Evolutionary conservation across 2,329 filamentous ascomycete genomes (phyloP), one percentile per base, ranked within the genome.

Genomic region (Ascochyta pisi): DNA sequence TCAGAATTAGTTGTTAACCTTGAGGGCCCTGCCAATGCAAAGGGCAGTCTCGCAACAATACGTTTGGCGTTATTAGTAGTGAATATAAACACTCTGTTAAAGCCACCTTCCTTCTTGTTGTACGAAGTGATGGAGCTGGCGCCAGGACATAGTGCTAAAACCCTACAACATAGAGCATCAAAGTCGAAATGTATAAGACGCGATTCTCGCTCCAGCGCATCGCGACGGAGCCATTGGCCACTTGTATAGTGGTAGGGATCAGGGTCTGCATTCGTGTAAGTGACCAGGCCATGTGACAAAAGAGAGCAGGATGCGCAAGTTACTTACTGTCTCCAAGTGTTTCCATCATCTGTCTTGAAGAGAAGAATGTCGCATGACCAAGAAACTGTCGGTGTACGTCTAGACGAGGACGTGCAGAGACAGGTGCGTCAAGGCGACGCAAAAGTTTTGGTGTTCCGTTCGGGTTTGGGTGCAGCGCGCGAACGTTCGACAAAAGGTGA

Each of bases 61-160:
- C 60, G 62, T 57, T 64, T 65, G 7, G 50, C 73, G 64, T 78
- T 74, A 43, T 81, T 64, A 37, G 76, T 69, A 16, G 66, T 68
- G 50, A 81, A 75, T 33, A 80, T 68, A 46, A 82, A 80, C 24
- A 76, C 76, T 61, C 76, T 65, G 52, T 80, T 81, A 57, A 75
- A 81, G 2, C 75, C 73, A 5, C 79, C 77, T 68, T 82, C 79
- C 44, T 73, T 69, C 65, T 82, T 81, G 45, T 75, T 66, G 54
- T 66, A 80, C 15, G 52, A 64, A 49, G 53, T 54, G 37, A 81
- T 69, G 9, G 60, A 61, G 12, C 33, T 66, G 35, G 77, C 75
- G 37, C 67, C 71, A 34, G 74, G 74, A 57, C 70, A 77, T 33
- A 77, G 60, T 40, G 71, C 66, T 31, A 80, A 54, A 12, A 76